Evolutionary conservation across 305 asterid species (phyloP), one percentile per base, ranked within the genome.

Genomic region (Galium porrigens): DNA sequence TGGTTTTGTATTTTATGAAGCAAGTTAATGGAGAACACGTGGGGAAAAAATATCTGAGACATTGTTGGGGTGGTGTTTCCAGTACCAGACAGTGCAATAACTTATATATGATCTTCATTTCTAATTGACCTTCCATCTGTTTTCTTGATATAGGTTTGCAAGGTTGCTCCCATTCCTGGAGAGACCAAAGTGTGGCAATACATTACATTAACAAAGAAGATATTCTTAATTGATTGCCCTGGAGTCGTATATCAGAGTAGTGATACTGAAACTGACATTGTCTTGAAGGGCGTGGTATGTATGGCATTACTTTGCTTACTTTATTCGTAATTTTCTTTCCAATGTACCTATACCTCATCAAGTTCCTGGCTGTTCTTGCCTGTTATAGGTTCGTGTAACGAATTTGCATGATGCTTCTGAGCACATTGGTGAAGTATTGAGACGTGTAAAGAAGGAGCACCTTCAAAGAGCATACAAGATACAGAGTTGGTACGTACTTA

Each of bases 101-200:
- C 22, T 22, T 22, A 22, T 22, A 22, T 22, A 22, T 22, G 22
- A 1, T 57, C 27, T 57, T 2, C 1, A 30, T 36, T 36, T 3
- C 46, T 34, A 8, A 58, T 34, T 8, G 17, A 17, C 2, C 0
- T 6, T 59, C 42, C 32, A 7, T 59, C 18, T 22, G n/a, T 33
- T 17, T 36, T 18, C 12, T 59, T 59, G 67, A 64, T 44, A 60
- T 71, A 91, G 97, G 97, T 91, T 37, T 91, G 99, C 82, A 87
- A 89, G 83, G 96, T 87, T 67, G 99, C 99, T 39, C 96, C 96
- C 32, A 92, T 92, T 53, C 99, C 95, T 0, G 95, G 99, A 73
- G 99, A 92, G 77, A 92, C 99, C 30, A 92, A 92, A 85, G 95
- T 89, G 66, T 89, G 99, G 99, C 99, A 89, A 70, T 89, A 92